These are phyloP conservation scores for Niveomyces coronatus DNA, from an alignment of 2,329 filamentous ascomycete species.

Conservation along the genomic window DNA sequence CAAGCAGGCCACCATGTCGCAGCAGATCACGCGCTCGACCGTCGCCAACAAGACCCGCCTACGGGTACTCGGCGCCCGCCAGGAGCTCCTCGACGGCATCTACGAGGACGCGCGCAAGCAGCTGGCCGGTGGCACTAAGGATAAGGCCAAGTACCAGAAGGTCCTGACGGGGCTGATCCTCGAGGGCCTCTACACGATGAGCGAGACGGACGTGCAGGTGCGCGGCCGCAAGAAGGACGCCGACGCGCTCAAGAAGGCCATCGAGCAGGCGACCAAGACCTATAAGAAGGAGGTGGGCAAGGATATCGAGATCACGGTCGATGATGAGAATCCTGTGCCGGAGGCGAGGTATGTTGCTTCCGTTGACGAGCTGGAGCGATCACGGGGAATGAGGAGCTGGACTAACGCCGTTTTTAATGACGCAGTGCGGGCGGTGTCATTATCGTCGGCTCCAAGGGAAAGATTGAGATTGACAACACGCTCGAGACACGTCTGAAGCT, in stretches of 20 bases:
- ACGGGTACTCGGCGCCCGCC: conserved; percentile 74
- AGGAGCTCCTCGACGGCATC: conserved; percentile 82
- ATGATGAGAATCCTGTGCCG: conserved; percentile 69
- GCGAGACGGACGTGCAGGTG: conserved; percentile 66
- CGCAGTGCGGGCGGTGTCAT: conserved; percentile 70
- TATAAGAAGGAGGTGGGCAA: conserved; percentile 71
- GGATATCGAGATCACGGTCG: conserved; percentile 59
- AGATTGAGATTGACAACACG: conserved; percentile 98
- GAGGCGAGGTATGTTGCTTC: conserved; percentile 71
- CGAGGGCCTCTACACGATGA: conserved; percentile 81
- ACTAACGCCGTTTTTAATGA: too few species aligned
- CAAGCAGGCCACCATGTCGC: conserved; percentile 96
- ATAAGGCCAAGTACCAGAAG: conserved; percentile 63
- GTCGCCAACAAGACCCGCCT: conserved; percentile 93
- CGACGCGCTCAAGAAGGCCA: conserved; percentile 65
- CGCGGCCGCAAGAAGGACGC: conserved; percentile 72
- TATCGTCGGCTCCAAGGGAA: conserved; percentile 73
- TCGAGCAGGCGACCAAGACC: conserved; percentile 65
- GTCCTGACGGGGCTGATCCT: conserved; percentile 73
- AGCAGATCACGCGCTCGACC: conserved; percentile 96
- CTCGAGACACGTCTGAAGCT: conserved; percentile 83
- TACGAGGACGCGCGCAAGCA: conserved; percentile 72
- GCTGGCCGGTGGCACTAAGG: conserved; percentile 54
- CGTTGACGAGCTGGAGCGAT: neutral
- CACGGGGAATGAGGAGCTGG: neutral